Evolutionary conservation across 345 rosid genomes (phyloP).

Genomic region (Barbarea vulgaris): DNA sequence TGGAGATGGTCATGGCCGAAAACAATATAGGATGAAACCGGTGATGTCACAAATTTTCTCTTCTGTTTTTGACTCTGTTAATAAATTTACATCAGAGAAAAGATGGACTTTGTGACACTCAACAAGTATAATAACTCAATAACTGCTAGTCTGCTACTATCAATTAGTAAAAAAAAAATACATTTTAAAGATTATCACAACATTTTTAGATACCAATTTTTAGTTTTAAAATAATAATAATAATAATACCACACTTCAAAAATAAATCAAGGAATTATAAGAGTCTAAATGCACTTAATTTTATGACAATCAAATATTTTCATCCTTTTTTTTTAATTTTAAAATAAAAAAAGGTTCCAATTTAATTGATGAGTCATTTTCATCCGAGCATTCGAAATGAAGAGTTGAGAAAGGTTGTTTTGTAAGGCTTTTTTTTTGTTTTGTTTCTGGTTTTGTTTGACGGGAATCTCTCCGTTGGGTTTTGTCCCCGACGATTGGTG

Average conservation of each 20-base stretch:
- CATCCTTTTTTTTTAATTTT: no score
- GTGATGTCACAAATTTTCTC: constrained; percentile 5
- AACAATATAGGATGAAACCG: constrained; percentile 24
- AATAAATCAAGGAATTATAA: no score
- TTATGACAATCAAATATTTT: background rate
- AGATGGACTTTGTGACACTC: background rate
- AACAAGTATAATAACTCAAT: background rate
- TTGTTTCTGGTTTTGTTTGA: constrained; percentile 18
- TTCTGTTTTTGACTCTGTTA: constrained; percentile 32
- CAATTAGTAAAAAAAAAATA: background rate
- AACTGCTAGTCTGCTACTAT: no score
- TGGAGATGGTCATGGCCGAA: constrained; percentile 29
- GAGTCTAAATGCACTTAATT: background rate
- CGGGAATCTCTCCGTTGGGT: constrained; percentile 15
- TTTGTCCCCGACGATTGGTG: constrained; percentile 5
- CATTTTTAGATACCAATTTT: no score
- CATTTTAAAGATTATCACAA: background rate
- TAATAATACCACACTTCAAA: no score
- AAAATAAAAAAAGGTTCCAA: background rate
- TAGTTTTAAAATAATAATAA: no score
- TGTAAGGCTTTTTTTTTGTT: background rate
- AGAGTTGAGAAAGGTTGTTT: constrained; percentile 7
- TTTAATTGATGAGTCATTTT: background rate
- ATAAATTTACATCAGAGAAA: constrained; percentile 13
- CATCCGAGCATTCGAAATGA: background rate